Evolutionary conservation across 106 monocot species (phyloP), one percentile per base, ranked within the genome.

Genomic region (Amphibolis antarctica): DNA sequence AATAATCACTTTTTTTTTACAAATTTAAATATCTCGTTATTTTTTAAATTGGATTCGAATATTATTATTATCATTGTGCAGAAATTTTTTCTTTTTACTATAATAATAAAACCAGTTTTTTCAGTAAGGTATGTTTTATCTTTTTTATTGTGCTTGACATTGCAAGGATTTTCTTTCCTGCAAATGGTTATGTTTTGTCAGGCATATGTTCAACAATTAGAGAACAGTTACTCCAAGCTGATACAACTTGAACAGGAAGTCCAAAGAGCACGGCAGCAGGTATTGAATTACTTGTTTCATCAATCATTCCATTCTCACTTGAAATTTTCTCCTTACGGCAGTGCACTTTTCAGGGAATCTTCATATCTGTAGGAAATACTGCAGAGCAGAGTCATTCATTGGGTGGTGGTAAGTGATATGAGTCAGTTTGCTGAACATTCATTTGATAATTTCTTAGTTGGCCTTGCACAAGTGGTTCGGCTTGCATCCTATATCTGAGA

Each of bases 161-260:
- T 36, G 36, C 2, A 36, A 36, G 36, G 36, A 7, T 36, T 36
- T 36, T 7, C 7, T 2, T 36, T 36, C 7, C 7, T 36, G 36
- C 36, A 63, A 2, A 63, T 18, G 46, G 26, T 44, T 62, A 1
- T 49, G 64, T 64, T 64, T 64, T 49, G 50, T 28, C 64, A 92
- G 92, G 92, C 81, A 1, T 84, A 92, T 70, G 79, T 92, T 84
- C 81, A 86, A 28, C 86, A 92, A 62, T 72, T 92, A 21, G 92
- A 92, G 61, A 87, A 17, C 70, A 92, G 92, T 62, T 53, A 84
- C 11, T 1, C 81, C 28, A 92, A 80, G 73, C 62, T 92, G 69
- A 45, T 64, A 1, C 86, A 92, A 52, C 77, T 92, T n/a, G 92
- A 92, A 60, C 92, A 92, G 60, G 92, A 86, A 42, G 79, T 92